Percentiles rank a stretch among this genome's conserved stretches.
phyloP scores from a whole-genome alignment of 768 basidiomycete species.

The Clitopilus passeckerianus region DNA sequence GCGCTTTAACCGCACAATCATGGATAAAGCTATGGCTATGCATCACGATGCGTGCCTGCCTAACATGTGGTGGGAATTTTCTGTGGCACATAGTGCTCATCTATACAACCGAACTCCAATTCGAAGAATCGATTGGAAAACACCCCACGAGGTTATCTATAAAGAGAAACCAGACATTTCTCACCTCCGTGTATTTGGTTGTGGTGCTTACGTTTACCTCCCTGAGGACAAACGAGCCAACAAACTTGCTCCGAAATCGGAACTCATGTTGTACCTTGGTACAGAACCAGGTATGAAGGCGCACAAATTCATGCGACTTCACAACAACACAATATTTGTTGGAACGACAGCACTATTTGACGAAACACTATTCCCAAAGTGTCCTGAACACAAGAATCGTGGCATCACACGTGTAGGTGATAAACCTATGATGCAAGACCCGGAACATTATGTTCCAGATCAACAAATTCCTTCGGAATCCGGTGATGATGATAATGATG shows the following conservation, averaged over 20 bases:
- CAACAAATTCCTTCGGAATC: not conserved
- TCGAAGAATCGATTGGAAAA: not conserved
- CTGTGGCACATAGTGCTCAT: not conserved
- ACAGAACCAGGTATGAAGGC: not conserved
- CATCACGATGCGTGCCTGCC: slow-evolving; percentile 1
- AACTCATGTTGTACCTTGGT: slow-evolving; percentile 1
- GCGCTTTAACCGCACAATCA: slow-evolving; percentile 8
- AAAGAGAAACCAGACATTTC: slow-evolving; percentile 1
- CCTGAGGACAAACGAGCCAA: not conserved
- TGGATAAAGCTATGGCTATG: slow-evolving; percentile 2
- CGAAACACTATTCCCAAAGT: slow-evolving; percentile 4
- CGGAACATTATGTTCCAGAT: not conserved
- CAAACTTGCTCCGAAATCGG: not conserved
- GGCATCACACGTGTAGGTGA: not conserved
- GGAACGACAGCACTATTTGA: slow-evolving; percentile 4
- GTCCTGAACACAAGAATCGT: not conserved
- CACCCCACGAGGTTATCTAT: not conserved
- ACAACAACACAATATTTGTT: not conserved
- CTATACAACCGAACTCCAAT: not conserved
- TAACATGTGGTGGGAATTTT: slow-evolving; percentile 4
- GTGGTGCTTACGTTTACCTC: slow-evolving; percentile 4
- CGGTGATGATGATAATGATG: not conserved
- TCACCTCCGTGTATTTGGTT: slow-evolving; percentile 3
- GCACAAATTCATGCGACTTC: slow-evolving; percentile 1
- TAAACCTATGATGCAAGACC: not conserved